Evolutionary conservation across 352 stramenopile genomes (phyloP).

Genomic region (Poterioochromonas sp.): DNA sequence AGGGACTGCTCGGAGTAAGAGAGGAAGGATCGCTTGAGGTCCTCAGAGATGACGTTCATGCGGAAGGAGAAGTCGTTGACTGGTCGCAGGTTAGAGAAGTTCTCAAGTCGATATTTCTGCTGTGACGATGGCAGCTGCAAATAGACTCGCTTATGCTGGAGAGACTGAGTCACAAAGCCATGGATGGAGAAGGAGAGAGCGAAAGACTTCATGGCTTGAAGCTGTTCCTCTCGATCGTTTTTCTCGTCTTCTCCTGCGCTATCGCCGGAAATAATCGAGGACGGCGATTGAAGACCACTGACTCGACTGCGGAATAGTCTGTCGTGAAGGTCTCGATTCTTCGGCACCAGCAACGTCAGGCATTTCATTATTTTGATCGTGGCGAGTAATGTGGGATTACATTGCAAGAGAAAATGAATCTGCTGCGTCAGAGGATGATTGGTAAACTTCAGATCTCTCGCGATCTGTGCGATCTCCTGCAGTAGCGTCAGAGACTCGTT

Average conservation of each 20-base stretch:
- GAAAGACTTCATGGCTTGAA: background rate
- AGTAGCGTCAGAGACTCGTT: too few relatives aligned
- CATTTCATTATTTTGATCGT: too few relatives aligned
- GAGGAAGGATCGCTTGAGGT: background rate
- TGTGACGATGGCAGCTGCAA: background rate
- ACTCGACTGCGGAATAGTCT: background rate
- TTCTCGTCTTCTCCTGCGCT: too few relatives aligned
- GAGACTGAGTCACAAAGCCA: background rate
- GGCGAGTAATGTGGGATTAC: too few relatives aligned
- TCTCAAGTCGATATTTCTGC: background rate
- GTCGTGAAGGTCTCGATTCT: background rate
- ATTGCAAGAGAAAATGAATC: too few relatives aligned
- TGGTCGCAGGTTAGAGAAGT: background rate
- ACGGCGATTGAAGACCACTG: too few relatives aligned
- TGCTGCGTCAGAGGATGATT: too few relatives aligned
- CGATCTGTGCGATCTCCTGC: too few relatives aligned
- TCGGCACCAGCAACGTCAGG: too few relatives aligned
- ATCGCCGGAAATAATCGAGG: too few relatives aligned
- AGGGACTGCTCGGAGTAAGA: background rate
- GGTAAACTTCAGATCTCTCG: too few relatives aligned
- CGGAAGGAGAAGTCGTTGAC: background rate
- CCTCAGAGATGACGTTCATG: background rate
- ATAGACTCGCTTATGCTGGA: background rate
- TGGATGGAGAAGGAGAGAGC: background rate
- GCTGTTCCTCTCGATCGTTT: too few relatives aligned